Percentiles rank a stretch among this genome's conserved stretches.
phyloP scores from a whole-genome alignment of 2,329 filamentous ascomycete species.

The Talaromyces islandicus region DNA sequence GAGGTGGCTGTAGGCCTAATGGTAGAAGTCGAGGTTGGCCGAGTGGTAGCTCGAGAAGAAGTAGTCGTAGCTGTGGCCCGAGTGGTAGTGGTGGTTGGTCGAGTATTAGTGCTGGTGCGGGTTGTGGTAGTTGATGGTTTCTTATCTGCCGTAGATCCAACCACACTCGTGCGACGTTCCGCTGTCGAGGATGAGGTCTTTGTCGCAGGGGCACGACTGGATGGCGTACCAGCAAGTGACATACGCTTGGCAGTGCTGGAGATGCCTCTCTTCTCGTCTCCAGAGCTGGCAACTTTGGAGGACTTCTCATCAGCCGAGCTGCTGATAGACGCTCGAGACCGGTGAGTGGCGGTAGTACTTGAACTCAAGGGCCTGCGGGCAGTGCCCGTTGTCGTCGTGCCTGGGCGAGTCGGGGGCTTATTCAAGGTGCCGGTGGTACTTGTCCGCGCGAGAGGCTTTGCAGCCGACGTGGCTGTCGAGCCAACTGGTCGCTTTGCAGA shows the following conservation, averaged over 20 bases:
- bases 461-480: slow-evolving; percentile 22
- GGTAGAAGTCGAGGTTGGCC: slow-evolving; percentile 15
- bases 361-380: slow-evolving; percentile 17
- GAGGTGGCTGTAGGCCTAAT: slow-evolving; percentile 16
- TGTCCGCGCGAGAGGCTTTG: slow-evolving; percentile 21
- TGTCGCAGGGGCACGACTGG: slow-evolving; percentile 29
- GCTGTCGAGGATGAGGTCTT: slow-evolving; percentile 23
- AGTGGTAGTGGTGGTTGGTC: slow-evolving; percentile 10
- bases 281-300: slow-evolving; percentile 34
- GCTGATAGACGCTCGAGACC: slow-evolving; percentile 36
- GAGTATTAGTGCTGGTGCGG: slow-evolving; percentile 13
- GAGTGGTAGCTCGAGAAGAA: slow-evolving; percentile 18
- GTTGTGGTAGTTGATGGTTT: slow-evolving; percentile 22
- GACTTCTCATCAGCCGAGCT: slow-evolving; percentile 40
- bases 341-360: slow-evolving; percentile 33
- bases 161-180: slow-evolving; percentile 34
- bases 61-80: slow-evolving; percentile 21
- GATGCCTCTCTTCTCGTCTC: slow-evolving; percentile 40
- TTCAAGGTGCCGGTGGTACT: slow-evolving; percentile 34
- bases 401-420: slow-evolving; percentile 40
- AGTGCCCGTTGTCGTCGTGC: slow-evolving; percentile 11
- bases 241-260: slow-evolving; percentile 39
- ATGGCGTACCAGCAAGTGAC: slow-evolving; percentile 35
- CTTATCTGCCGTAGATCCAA: slow-evolving; percentile 28
- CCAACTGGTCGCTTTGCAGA: slow-evolving; percentile 27